Conservation (phyloP, 2,329 filamentous ascomycete genomes). For the Aspergillus bombycis region DNA sequence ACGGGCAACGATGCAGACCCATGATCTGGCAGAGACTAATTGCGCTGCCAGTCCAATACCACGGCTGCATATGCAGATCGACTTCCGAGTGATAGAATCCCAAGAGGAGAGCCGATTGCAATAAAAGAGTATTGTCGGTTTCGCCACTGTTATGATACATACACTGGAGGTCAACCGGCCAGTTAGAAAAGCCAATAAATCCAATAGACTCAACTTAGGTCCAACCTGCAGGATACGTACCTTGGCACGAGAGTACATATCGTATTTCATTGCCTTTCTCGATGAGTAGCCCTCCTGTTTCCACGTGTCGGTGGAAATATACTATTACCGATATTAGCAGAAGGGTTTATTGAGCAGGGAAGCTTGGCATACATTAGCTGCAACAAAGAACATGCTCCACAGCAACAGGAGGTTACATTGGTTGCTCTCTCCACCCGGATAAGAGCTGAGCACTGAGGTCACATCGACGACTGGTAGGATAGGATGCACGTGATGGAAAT, state of each 20-base stretch:
- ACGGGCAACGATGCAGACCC: constrained; percentile 44
- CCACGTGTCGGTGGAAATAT: constrained; percentile 25
- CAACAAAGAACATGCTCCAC: constrained; percentile 46
- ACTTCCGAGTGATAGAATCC: constrained; percentile 48
- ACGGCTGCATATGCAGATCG: constrained; percentile 47
- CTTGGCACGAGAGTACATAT: constrained; percentile 44
- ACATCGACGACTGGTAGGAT: constrained; percentile 42
- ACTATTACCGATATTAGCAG: constrained; percentile 21
- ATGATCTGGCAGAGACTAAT: constrained; percentile 48
- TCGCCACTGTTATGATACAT: constrained; percentile 40
- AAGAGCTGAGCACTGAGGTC: constrained; percentile 30
- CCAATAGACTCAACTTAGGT: neutral
- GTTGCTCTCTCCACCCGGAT: constrained; percentile 29
- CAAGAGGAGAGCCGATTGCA: constrained; percentile 49
- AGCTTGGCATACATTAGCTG: constrained; percentile 29
- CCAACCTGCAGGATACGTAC: constrained; percentile 24
- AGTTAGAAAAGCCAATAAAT: neutral
- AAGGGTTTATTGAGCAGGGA: neutral
- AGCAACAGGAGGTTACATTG: constrained; percentile 42
- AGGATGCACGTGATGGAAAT: constrained; percentile 44
- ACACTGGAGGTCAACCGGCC: constrained; percentile 13
- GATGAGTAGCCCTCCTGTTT: constrained; percentile 37
- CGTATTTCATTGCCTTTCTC: constrained; percentile 40
- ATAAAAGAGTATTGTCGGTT: constrained; percentile 44
- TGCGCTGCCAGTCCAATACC: constrained; percentile 53